Base-by-base conservation (phyloP, 305 asterid genomes). In the Ilex paraguariensis region DNA sequence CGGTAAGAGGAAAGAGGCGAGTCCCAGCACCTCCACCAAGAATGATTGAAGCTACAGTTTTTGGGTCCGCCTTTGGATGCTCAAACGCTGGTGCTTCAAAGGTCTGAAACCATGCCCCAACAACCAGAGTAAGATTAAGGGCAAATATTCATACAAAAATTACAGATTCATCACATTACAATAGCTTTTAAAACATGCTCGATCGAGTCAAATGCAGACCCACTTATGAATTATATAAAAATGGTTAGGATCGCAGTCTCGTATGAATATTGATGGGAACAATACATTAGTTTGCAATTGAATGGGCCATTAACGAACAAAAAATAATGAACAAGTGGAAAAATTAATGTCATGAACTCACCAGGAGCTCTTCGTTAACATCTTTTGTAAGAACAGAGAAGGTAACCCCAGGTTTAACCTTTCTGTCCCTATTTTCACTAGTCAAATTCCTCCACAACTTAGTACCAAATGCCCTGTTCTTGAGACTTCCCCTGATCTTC, bases 11-110 rank as follows among this genome's bases (percentile, higher is more conserved):
- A 65, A 86, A 86, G 59, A 93, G 95, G n/a, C 97, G 94, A 57
- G 97, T 90, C 44, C 99, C 99, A 4, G 97, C 97, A 54, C 97
- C 97, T 12, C 99, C 97, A 54, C 97, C 99, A 62, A 93, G 71
- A 59, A 93, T 87, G 66, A 93, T 82, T 0, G 97, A 73, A 56
- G 97, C 99, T 36, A 93, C 95, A 31, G 69, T 58, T 68, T 73
- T 84, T 10, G 97, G 99, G 76, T 93, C 94, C 62, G 78, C 95
- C 54, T 73, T 77, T 11, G 75, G 60, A 10, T 58, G 71, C 49
- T 86, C 66, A 49, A 73, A 73, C 0, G 70, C 14, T n/a, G 84
- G 73, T 13, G 70, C 73, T 30, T 81, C 87, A 69, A 82, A 74
- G 64, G 75, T 77, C 97, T 93, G 75, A 64, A 61, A 60, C 57